Evolutionary conservation across 1,284 basidiomycete species (phyloP), one percentile per base, ranked within the genome.

Genomic region (Neonothopanus nambi): DNA sequence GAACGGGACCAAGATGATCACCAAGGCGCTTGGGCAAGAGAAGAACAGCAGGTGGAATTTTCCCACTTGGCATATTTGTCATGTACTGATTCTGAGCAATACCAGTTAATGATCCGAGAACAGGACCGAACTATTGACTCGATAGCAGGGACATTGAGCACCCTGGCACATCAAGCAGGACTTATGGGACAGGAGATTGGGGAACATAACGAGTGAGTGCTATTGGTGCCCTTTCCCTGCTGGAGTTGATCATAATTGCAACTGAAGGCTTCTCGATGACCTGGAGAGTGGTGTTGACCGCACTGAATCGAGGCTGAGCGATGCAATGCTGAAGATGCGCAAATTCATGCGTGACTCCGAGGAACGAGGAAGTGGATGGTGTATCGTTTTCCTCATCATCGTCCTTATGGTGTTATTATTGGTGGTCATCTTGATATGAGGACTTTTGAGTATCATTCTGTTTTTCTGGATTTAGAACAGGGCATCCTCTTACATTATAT

Each of bases 101-200:
- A 26, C 11, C 37, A 95, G 89, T 82, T 93, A 67, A 84, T 95
- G 70, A 84, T 96, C 39, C 80, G 79, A 43, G 82, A 91, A 62
- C 94, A 97, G 75, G 94, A 97, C 65, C 79, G 84, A 44, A 89
- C 93, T 0, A 85, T 97, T 56, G 85, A 88, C 41, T 82, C 87
- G 0, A 95, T 97, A 62, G 82, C 88, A 0, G 92, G 93, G 0
- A 93, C 94, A 0, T 68, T 97, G 39, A 82, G 67, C 51, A 93
- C 86, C 1, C 73, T 97, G 12, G 85, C 88, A 0, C 85, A 91
- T 59, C 95, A 97, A 70, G 94, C 94, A 1, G 90, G 89, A 5
- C 72, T 96, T 39, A 96, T 97, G 81, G 94, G 94, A 0, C 84
- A 82, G 48, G 94, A 97, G 67, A 91, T 96, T 42, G 74, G 68